Base-by-base conservation (phyloP, 768 basidiomycete genomes). In the Dendrothele bispora region DNA sequence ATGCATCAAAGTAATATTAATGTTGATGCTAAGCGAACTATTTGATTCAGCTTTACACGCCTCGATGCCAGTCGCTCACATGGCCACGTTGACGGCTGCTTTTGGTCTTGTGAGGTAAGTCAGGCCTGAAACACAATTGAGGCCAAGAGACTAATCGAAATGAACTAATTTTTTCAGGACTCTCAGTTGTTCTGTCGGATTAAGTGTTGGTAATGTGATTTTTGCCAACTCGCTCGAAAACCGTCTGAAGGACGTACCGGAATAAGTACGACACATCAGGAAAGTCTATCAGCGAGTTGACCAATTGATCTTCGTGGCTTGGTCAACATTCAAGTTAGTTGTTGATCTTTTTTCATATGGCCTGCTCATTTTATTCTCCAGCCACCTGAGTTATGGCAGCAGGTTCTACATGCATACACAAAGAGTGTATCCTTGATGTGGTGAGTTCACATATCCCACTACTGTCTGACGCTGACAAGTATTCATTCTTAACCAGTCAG, bases 41-140 rank as follows among this genome's bases (percentile, higher is more conserved):
- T 0, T 65, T 89, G 7, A 80, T 90, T 41, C 30, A 32, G 86
- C 75, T 15, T 65, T 93, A 14, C 91, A 93, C 65, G 87, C 88
- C 1, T 84, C 89, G 1, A 94, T 94, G 89, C 91, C 91, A 0
- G 57, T 89, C 14, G 83, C 82, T 55, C 88, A 91, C 52, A 89
- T 92, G 88, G 88, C 89, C 3, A 90, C 90, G 1, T 82, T 80
- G 43, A 89, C 90, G 0, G 70, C 78, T 1, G 80, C 82, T 0
- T 86, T 84, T 58, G 77, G 79, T 21, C 84, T 93, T 58, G 67
- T 91, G 52, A 75, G 86, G 80, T 83, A 60, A 27, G 66, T 49
- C 17, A 17, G 4, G 27, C 24, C 46, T 24, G 41, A 40, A 25
- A 3, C 30, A n/a, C n/a, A n/a, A 10, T 37, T 51, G 14, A 44